A percentile compares a stretch with the other conserved stretches of the same genome.
Conservation (phyloP, 75 land plant species). For the Selaginella moellendorffii region DNA sequence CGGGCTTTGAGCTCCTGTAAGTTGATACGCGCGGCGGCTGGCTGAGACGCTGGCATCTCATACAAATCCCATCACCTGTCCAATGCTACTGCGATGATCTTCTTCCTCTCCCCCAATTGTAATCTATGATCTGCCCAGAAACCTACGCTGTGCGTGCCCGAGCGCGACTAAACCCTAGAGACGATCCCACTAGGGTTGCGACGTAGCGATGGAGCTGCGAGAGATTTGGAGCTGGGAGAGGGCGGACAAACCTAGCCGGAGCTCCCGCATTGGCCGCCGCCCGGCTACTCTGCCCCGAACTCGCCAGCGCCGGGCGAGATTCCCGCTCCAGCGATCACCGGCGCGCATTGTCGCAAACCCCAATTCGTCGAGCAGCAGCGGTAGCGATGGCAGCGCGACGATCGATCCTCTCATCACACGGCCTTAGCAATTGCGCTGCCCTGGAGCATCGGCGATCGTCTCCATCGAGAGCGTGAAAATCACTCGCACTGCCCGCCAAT, state of each 20-base stretch:
- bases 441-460: neutral
- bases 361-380: neutral
- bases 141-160: too few relatives aligned
- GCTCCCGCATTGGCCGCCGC: neutral
- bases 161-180: too few relatives aligned
- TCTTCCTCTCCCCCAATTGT: neutral
- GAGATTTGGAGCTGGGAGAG: too few relatives aligned
- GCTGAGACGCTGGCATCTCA: neutral
- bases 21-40: constrained; percentile 30
- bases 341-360: neutral
- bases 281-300: too few relatives aligned
- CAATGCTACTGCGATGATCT: neutral
- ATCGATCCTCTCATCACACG: neutral
- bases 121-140: too few relatives aligned
- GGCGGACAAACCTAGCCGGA: too few relatives aligned
- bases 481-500: neutral
- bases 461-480: neutral
- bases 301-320: too few relatives aligned
- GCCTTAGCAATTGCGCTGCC: neutral
- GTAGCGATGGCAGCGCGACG: neutral
- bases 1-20: constrained; percentile 43
- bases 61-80: too few relatives aligned
- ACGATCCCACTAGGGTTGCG: too few relatives aligned
- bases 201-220: too few relatives aligned
- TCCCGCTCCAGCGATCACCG: too few relatives aligned